phyloP scores from a whole-genome alignment of 1,284 basidiomycete genomes.

The Papiliotrema laurentii region DNA sequence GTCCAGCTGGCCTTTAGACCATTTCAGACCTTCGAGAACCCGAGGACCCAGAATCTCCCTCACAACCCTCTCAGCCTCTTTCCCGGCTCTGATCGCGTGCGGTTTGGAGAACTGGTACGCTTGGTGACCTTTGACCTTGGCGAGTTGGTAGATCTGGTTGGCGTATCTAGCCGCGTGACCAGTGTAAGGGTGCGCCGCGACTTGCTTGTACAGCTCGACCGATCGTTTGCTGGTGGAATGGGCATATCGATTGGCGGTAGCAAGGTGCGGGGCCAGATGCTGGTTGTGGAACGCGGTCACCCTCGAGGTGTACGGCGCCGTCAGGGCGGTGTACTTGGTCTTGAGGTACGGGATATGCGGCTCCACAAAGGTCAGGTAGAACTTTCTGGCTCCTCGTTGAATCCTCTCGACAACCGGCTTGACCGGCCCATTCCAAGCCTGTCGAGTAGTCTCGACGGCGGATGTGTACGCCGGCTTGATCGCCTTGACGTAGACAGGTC shows the following conservation, averaged over 20 bases:
- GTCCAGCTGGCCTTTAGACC: slow-evolving; percentile 12
- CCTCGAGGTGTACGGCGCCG: slow-evolving; percentile 30
- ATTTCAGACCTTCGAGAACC: slow-evolving; percentile 19
- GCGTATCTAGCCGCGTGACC: slow-evolving; percentile 26
- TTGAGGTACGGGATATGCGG: slow-evolving; percentile 38
- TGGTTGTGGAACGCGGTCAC: slow-evolving; percentile 18
- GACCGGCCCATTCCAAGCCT: slow-evolving; percentile 32
- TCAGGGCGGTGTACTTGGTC: slow-evolving; percentile 26
- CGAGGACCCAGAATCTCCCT: slow-evolving; percentile 26
- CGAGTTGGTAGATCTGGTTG: slow-evolving; percentile 18
- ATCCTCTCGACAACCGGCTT: slow-evolving; percentile 34
- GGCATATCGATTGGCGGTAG: slow-evolving; percentile 20
- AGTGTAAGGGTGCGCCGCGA: slow-evolving; percentile 32
- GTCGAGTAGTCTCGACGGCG: slow-evolving; percentile 5
- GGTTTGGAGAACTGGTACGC: slow-evolving; percentile 31
- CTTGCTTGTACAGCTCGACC: slow-evolving; percentile 18
- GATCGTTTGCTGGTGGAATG: slow-evolving; percentile 13
- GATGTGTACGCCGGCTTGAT: slow-evolving; percentile 23
- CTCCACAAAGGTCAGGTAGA: slow-evolving; percentile 38
- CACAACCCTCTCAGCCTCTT: slow-evolving; percentile 22
- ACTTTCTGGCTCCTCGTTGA: slow-evolving; percentile 21
- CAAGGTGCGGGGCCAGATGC: slow-evolving; percentile 27
- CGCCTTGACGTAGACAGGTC: slow-evolving; percentile 25
- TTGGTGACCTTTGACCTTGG: slow-evolving; percentile 19
- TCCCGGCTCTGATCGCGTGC: slow-evolving; percentile 25